Conservation (phyloP, 108 stramenopile species). For the Tribonema minus region DNA sequence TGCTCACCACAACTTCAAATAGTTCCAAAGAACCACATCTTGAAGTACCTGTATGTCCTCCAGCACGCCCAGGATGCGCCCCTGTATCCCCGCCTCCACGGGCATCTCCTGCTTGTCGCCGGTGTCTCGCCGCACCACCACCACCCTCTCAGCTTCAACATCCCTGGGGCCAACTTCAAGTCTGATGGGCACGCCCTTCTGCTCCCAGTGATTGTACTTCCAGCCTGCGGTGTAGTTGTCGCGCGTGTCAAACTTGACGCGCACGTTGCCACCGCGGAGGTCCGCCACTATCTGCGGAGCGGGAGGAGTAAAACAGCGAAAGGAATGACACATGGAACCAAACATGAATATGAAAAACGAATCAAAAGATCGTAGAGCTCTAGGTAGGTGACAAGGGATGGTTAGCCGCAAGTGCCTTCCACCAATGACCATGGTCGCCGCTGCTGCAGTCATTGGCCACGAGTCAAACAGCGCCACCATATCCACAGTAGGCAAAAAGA, state of each 20-base stretch:
- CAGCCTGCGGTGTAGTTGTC: constrained; percentile 94
- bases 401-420: no score
- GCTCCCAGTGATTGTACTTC: constrained; percentile 99
- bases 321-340: background rate
- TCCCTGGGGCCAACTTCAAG: constrained; percentile 97
- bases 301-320: constrained; percentile 5
- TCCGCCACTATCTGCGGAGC: background rate
- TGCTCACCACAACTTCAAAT: no score
- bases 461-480: no score
- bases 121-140: constrained; percentile 77
- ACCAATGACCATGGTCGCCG: no score
- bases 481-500: no score
- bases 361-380: no score
- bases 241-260: constrained; percentile 88
- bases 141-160: constrained; percentile 71
- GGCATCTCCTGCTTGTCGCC: constrained; percentile 73
- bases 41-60: constrained; percentile 82
- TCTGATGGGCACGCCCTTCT: constrained; percentile 98
- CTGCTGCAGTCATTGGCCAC: no score
- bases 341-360: no score
- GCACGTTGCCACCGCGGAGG: constrained; percentile 48
- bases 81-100: constrained; percentile 67
- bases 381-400: no score
- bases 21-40: no score
- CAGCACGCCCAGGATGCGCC: constrained; percentile 57